These are phyloP conservation scores for Phytopythium montanum DNA, from an alignment of 352 stramenopile genomes.

Conservation along the genomic window DNA sequence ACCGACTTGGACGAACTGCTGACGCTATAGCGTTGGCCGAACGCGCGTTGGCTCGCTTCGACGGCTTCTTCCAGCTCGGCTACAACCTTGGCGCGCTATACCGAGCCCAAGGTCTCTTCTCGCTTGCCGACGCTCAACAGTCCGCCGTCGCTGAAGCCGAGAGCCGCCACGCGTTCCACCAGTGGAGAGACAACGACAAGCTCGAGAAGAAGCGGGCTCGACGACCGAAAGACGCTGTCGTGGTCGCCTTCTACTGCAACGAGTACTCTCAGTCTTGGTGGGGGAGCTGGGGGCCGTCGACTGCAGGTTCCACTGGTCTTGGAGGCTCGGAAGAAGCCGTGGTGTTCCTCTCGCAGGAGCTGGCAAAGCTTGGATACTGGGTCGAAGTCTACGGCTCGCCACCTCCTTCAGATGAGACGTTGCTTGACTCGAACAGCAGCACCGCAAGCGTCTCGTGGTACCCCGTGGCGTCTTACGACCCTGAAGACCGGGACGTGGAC, in stretches of 20 bases:
- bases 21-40: conserved; percentile 40
- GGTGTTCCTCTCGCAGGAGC: conserved; percentile 79
- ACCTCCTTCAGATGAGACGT: conserved; percentile 34
- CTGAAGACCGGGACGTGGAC: conserved; percentile 50
- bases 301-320: conserved; percentile 47
- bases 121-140: conserved; percentile 24
- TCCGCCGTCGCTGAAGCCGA: conserved; percentile 32
- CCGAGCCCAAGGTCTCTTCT: conserved; percentile 21
- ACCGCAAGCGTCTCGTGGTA: conserved; percentile 56
- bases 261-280: conserved; percentile 92
- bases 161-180: conserved; percentile 22
- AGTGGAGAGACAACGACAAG: conserved; percentile 23
- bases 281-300: conserved; percentile 82
- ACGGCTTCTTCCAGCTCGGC: conserved; percentile 29
- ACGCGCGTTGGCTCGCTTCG: conserved; percentile 13
- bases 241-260: conserved; percentile 88
- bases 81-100: conserved; percentile 60
- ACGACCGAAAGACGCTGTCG: neutral
- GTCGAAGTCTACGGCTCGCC: conserved; percentile 88
- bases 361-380: conserved; percentile 76
- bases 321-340: conserved; percentile 92
- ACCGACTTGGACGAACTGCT: conserved; percentile 9
- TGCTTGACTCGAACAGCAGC: neutral
- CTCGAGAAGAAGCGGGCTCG: conserved; percentile 11
- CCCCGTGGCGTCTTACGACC: conserved; percentile 66